Conservation (phyloP, 2,329 filamentous ascomycete genomes). For the Ilyonectria sp. region DNA sequence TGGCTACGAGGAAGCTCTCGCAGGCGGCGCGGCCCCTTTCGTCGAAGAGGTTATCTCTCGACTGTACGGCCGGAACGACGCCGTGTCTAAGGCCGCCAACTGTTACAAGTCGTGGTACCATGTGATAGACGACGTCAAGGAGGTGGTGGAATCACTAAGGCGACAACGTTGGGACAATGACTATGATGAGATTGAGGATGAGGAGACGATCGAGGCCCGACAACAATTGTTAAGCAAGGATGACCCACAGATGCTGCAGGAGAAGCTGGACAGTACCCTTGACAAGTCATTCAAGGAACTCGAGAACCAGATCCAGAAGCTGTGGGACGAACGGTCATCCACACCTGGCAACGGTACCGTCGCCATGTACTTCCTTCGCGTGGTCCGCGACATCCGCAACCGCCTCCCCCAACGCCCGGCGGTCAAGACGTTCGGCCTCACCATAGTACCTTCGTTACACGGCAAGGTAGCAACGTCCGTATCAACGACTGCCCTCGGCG, state of each 20-base stretch:
- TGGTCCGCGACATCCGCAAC: conserved; percentile 81
- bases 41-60: conserved; percentile 78
- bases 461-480: conserved; percentile 70
- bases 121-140: conserved; percentile 78
- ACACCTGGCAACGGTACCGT: conserved; percentile 65
- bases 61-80: conserved; percentile 79
- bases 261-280: conserved; percentile 71
- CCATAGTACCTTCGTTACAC: conserved; percentile 76
- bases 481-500: conserved; percentile 63
- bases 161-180: conserved; percentile 84
- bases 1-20: conserved; percentile 76
- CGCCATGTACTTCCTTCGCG: conserved; percentile 78
- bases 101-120: conserved; percentile 81
- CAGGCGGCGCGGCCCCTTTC: conserved; percentile 76
- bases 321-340: conserved; percentile 65
- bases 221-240: conserved; percentile 80
- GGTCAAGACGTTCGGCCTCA: conserved; percentile 70
- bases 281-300: conserved; percentile 71
- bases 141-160: conserved; percentile 75
- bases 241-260: conserved; percentile 76
- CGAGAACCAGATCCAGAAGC: conserved; percentile 65
- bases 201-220: conserved; percentile 76
- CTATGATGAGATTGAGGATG: conserved; percentile 80
- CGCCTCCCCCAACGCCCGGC: conserved; percentile 70
- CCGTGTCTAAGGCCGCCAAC: conserved; percentile 73